Base-by-base conservation (phyloP, 257 asterid species). In the Hygrophila difformis region DNA sequence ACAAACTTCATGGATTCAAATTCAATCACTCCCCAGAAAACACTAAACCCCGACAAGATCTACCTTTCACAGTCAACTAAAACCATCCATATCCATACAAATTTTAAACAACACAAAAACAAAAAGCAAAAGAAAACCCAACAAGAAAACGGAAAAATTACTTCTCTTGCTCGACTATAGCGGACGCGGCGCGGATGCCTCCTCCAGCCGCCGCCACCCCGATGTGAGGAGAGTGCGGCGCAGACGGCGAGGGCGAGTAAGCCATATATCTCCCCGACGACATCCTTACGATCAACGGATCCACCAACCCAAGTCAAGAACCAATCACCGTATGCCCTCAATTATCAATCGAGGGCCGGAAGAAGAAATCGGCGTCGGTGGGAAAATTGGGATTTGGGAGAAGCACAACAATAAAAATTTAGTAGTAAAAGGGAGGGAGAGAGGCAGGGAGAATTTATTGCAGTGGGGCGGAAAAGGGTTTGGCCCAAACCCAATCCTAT, bases 211-310 rank as follows among this genome's bases (percentile, higher is more conserved):
- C 81, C 18, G 71, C 70, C 43, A 49, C 62, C 55, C 65, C 77
- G 72, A 86, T 72, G 58, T 76, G 96, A 24, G 94, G 92, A 39
- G 96, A 79, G 80, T 73, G 93, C 44, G 91, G 81, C 2, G 87
- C 92, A 39, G 92, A 72, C 1, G 80, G 94, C 18, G 94, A 83
- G 0, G 94, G 94, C 12, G 94, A 79, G 82, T 77, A 83, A 2
- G 78, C 76, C 94, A 83, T 83, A 63, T 76, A 83, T 75, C 92
- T 83, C 16, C 87, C 92, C 18, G 94, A 87, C 55, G 95, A 72
- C 97, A 87, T 86, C 44, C 52, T 68, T 56, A 40, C 53, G 65
- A 26, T 26, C 31, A 5, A 26, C n/a, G n/a, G n/a, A n/a, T n/a
- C n/a, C n/a, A n/a, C n/a, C n/a, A n/a, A n/a, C n/a, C n/a, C n/a